A percentile compares a stretch with the other conserved stretches of the same genome.
phyloP scores from a whole-genome alignment of 2,329 filamentous ascomycete species.

The Nigrograna mackinnonii region DNA sequence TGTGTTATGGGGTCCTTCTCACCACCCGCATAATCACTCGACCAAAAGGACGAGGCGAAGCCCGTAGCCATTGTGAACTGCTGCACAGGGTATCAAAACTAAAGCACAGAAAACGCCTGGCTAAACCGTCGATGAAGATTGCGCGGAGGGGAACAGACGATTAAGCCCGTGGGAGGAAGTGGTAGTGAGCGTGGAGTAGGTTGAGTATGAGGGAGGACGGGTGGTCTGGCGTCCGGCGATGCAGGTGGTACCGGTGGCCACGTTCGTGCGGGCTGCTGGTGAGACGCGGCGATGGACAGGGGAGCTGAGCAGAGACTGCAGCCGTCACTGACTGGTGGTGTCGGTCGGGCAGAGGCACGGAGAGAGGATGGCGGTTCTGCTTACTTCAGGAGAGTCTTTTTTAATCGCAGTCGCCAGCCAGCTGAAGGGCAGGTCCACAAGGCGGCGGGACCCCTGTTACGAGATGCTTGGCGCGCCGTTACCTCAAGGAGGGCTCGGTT shows the following conservation, averaged over 20 bases:
- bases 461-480: background rate
- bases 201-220: slow-evolving; percentile 27
- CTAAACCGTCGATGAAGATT: slow-evolving; percentile 12
- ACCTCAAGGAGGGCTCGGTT: too few relatives aligned
- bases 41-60: slow-evolving; percentile 98
- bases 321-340: background rate
- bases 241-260: slow-evolving; percentile 11
- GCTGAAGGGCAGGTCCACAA: background rate
- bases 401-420: background rate
- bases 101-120: slow-evolving; percentile 14
- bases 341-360: background rate
- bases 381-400: background rate
- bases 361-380: background rate
- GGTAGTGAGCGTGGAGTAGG: slow-evolving; percentile 31
- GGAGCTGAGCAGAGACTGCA: background rate
- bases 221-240: slow-evolving; percentile 16
- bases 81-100: slow-evolving; percentile 19
- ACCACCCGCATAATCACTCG: slow-evolving; percentile 94
- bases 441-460: background rate
- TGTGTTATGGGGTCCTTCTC: slow-evolving; percentile 36
- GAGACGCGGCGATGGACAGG: background rate
- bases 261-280: slow-evolving; percentile 5
- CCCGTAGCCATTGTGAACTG: slow-evolving; percentile 44
- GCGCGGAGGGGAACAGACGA: slow-evolving; percentile 9
- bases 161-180: slow-evolving; percentile 6